phyloP scores from a whole-genome alignment of 2,329 filamentous ascomycete genomes.

The Beauveria medogensis region DNA sequence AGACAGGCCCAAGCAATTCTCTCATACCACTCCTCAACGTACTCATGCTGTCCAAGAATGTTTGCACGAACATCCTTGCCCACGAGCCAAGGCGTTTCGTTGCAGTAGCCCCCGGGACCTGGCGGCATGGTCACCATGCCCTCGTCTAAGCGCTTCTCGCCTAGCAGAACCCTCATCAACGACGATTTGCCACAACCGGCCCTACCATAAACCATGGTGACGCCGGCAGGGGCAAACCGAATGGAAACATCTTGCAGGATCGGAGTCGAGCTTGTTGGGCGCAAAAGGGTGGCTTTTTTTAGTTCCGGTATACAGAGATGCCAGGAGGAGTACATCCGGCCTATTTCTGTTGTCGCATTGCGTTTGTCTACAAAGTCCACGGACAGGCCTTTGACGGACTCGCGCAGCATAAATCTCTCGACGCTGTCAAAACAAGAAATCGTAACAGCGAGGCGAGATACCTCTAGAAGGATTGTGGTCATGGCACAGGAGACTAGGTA shows the following conservation, averaged over 20 bases:
- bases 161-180: background rate
- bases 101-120: slow-evolving; percentile 7
- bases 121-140: background rate
- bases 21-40: background rate
- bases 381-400: background rate
- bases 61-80: slow-evolving; percentile 31
- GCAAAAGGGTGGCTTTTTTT: background rate
- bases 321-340: background rate
- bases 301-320: background rate
- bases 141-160: background rate
- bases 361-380: background rate
- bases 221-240: slow-evolving; percentile 15
- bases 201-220: slow-evolving; percentile 7
- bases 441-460: background rate
- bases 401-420: background rate
- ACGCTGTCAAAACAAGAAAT: background rate
- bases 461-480: background rate
- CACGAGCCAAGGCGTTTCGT: slow-evolving; percentile 32
- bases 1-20: background rate
- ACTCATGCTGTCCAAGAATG: slow-evolving; percentile 23
- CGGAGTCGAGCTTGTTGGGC: background rate
- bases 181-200: background rate
- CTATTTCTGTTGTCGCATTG: background rate
- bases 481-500: background rate
- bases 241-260: background rate